Evolutionary conservation across 345 rosid species (phyloP).

Genomic region (Excoecaria agallocha): DNA sequence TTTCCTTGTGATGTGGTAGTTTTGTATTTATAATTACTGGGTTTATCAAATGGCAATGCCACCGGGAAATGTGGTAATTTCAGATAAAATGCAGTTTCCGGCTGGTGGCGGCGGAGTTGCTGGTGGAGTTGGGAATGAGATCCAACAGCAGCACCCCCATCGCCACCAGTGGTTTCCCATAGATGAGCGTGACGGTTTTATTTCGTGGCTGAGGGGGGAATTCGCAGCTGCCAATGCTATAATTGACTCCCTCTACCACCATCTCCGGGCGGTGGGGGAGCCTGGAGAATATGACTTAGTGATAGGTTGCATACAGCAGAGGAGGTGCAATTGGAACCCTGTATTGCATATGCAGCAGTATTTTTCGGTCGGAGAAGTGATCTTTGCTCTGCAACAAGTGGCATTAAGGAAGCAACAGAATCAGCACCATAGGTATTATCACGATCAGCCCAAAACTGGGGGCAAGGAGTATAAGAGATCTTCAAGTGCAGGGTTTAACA

Average conservation of each 20-base stretch:
- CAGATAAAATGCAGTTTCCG: slow-evolving; percentile 66
- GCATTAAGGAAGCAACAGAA: slow-evolving; percentile 52
- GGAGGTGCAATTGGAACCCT: slow-evolving; percentile 75
- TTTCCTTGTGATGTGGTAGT: slow-evolving; percentile 6
- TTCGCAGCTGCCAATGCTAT: slow-evolving; percentile 95
- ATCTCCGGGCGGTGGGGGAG: slow-evolving; percentile 59
- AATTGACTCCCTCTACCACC: slow-evolving; percentile 70
- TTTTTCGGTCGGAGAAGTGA: slow-evolving; percentile 57
- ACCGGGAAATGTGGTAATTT: slow-evolving; percentile 50
- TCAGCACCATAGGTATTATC: slow-evolving; percentile 24
- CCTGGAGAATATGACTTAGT: slow-evolving; percentile 68
- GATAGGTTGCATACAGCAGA: slow-evolving; percentile 54
- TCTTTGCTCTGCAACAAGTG: slow-evolving; percentile 62
- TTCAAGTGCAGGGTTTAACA: slow-evolving; percentile 41
- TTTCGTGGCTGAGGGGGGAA: slow-evolving; percentile 83
- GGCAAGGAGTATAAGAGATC: slow-evolving; percentile 57
- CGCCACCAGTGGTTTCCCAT: slow-evolving; percentile 49
- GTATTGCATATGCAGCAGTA: slow-evolving; percentile 85
- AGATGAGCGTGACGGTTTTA: slow-evolving; percentile 78
- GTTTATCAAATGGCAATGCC: slow-evolving; percentile 72
- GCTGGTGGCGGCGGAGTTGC: slow-evolving; percentile 18
- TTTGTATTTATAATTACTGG: slow-evolving; percentile 4
- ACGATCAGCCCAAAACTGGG: slow-evolving; percentile 55
- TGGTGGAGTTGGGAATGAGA: slow-evolving; percentile 28
- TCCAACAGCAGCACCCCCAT: slow-evolving; percentile 39